phyloP scores from a whole-genome alignment of 169 alveolate species.

The Amoebophrya sp. region DNA sequence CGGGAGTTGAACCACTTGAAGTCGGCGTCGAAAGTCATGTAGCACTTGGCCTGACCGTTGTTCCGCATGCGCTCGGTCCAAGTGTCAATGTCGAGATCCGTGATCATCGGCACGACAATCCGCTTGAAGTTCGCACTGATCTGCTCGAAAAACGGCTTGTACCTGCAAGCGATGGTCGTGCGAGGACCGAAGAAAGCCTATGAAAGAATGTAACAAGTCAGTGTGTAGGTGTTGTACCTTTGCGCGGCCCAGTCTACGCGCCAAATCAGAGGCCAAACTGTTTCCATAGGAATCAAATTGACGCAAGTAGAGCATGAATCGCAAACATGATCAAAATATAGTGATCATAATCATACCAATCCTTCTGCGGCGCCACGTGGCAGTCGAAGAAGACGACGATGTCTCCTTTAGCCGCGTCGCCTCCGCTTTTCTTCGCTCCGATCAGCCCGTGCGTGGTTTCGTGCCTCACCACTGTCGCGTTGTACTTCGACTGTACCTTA shows the following conservation, averaged over 20 bases:
- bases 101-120: conserved; percentile 43
- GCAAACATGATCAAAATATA: neutral
- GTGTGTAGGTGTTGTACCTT: too few species aligned
- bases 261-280: too few species aligned
- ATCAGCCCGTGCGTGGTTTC: conserved; percentile 9
- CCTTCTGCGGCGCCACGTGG: conserved; percentile 44
- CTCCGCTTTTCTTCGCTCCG: conserved; percentile 22
- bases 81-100: conserved; percentile 44
- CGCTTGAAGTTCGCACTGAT: conserved; percentile 20
- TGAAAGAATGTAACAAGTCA: too few species aligned
- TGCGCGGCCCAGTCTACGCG: too few species aligned
- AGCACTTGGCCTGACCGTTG: conserved; percentile 39
- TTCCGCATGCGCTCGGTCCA: conserved; percentile 37
- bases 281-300: too few species aligned
- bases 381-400: conserved; percentile 43
- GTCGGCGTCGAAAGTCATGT: conserved; percentile 42
- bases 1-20: conserved; percentile 42
- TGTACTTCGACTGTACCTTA: neutral
- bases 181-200: too few species aligned
- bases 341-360: conserved; percentile 28
- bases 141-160: neutral
- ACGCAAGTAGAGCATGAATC: neutral
- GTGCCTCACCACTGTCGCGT: neutral
- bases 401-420: conserved; percentile 30
- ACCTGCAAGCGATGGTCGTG: neutral